Conservation (phyloP, 2,329 filamentous ascomycete genomes). For the Penicillium sp. region DNA sequence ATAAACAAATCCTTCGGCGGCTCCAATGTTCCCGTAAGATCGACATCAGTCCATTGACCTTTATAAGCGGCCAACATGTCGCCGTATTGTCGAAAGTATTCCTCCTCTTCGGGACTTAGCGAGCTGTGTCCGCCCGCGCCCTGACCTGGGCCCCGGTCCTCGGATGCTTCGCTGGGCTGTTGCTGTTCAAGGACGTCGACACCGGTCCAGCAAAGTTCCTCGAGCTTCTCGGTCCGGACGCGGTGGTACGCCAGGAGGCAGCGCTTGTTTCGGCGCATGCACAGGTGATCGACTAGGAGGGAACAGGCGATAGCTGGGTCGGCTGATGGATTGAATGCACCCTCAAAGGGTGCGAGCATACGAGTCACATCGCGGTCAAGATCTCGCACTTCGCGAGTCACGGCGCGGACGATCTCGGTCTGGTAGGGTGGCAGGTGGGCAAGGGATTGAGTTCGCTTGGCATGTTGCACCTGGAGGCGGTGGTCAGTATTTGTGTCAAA, state of each 20-base stretch:
- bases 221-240: constrained; percentile 83
- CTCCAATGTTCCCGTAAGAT: constrained; percentile 88
- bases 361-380: constrained; percentile 80
- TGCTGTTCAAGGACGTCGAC: constrained; percentile 72
- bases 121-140: constrained; percentile 57
- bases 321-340: constrained; percentile 77
- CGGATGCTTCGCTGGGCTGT: constrained; percentile 51
- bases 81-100: constrained; percentile 88
- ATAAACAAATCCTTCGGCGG: constrained; percentile 96
- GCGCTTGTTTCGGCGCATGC: constrained; percentile 93
- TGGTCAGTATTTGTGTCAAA: background rate
- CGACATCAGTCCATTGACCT: constrained; percentile 96
- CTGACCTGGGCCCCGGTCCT: constrained; percentile 23
- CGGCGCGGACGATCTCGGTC: constrained; percentile 81
- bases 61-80: constrained; percentile 95
- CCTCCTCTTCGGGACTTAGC: constrained; percentile 91
- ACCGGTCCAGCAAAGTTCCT: constrained; percentile 90
- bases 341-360: constrained; percentile 77
- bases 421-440: constrained; percentile 86
- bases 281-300: constrained; percentile 87
- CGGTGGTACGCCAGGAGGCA: constrained; percentile 93
- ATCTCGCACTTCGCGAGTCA: constrained; percentile 89
- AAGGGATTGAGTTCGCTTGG: constrained; percentile 88
- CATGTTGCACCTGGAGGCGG: constrained; percentile 74
- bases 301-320: constrained; percentile 84